These are phyloP conservation scores for Trametes elegans DNA, from an alignment of 768 basidiomycete genomes.

Conservation along the genomic window DNA sequence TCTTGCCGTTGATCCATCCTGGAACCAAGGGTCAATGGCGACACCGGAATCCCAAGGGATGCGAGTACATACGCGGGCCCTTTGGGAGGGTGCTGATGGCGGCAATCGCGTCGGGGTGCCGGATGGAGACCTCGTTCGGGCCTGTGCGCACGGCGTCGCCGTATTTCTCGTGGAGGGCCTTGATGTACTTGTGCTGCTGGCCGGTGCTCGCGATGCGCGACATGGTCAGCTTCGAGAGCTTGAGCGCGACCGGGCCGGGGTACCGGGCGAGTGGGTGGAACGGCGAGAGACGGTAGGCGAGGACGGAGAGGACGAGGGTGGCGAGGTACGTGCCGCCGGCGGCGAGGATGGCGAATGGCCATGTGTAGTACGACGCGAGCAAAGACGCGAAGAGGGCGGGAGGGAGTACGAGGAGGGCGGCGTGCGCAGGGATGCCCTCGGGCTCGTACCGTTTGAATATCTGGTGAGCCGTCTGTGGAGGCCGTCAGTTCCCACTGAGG, in stretches of 20 bases:
- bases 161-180: constrained; percentile 37
- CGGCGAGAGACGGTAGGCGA: constrained; percentile 15
- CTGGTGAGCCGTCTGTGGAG: neutral
- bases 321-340: neutral
- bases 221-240: constrained; percentile 30
- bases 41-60: constrained; percentile 42
- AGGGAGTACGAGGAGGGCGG: neutral
- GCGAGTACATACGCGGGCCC: constrained; percentile 29
- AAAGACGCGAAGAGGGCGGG: neutral
- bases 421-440: neutral
- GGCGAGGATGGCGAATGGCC: neutral
- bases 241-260: constrained; percentile 26
- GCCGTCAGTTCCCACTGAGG: too few species aligned
- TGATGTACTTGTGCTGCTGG: constrained; percentile 27
- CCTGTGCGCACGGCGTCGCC: constrained; percentile 39
- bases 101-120: constrained; percentile 31
- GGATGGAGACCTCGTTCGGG: constrained; percentile 45
- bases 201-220: constrained; percentile 27
- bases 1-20: neutral
- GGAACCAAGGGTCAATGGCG: constrained; percentile 24
- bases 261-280: constrained; percentile 17
- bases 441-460: neutral
- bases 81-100: constrained; percentile 41
- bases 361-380: neutral
- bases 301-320: neutral